Evolutionary conservation across 495 filamentous ascomycete species (phyloP), one percentile per base, ranked within the genome.

Genomic region (Daldinia grandis): DNA sequence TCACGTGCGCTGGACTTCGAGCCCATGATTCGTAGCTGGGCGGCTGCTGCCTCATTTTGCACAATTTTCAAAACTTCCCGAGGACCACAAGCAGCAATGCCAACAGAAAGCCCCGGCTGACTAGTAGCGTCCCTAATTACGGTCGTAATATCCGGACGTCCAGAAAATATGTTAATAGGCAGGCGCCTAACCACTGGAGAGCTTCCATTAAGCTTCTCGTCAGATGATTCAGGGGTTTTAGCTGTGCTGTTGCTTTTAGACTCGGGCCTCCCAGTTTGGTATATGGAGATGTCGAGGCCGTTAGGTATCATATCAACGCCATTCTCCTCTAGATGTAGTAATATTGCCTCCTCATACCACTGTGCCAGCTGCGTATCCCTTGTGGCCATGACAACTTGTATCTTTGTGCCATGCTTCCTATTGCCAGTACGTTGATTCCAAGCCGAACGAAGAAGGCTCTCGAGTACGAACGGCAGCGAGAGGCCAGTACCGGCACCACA

Each of bases 401-500:
- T 68, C 21, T 68, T 78, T 21, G 38, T 69, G 12, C 42, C 35
- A 1, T 25, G 21, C 19, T 60, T 67, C 8, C 61, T 53, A 5
- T 50, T 59, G 24, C 14, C 53, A 0, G 62, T 30, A 5, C 33
- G 62, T 33, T 54, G 28, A 19, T 64, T 49, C 54, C 66, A 62
- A 17, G 69, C 54, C 6, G 62, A 66, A 9, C 49, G 59, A 9
- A 73, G 50, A 1, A 73, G 27, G 10, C 69, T 56, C 19, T 75
- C 69, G 69, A 70, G 66, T 1, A 86, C 72, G 38, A 86, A 73
- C 0, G 83, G 79, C 0, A 89, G 67, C 1, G 79, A 81, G 62
- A 84, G 87, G 5, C 85, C 84, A 10, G 82, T 83, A 1, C 87
- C 86, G 0, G 86, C 83, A 0, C 87, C 87, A n/a, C 87, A 87